phyloP scores from a whole-genome alignment of 2,329 filamentous ascomycete species.

The Nemania sp. region DNA sequence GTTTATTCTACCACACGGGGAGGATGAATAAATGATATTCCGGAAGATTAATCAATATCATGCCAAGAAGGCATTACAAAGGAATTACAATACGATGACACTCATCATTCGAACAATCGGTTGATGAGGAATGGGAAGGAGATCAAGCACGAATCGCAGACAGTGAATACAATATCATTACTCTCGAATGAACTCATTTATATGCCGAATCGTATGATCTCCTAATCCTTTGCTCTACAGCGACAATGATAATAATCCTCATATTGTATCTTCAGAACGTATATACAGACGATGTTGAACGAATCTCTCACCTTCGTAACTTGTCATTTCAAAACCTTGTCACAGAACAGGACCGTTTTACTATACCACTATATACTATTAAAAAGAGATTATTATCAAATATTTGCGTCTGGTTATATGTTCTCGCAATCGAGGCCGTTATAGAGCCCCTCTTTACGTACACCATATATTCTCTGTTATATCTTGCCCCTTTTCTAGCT shows the following conservation, averaged over 20 bases:
- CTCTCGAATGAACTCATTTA: constrained; percentile 4
- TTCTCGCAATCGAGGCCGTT: too few species aligned
- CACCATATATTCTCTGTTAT: background rate
- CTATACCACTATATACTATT: too few species aligned
- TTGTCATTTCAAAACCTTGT: background rate
- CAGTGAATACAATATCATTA: constrained; percentile 37
- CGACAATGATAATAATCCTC: background rate
- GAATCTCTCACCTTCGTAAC: background rate
- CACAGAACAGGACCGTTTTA: too few species aligned
- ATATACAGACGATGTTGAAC: constrained; percentile 8
- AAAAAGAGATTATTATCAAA: too few species aligned
- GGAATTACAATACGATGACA: constrained; percentile 70
- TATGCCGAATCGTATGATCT: constrained; percentile 5
- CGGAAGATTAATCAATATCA: constrained; percentile 42
- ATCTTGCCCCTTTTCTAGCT: background rate
- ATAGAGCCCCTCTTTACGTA: background rate
- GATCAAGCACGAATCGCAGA: constrained; percentile 54
- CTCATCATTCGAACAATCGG: constrained; percentile 75
- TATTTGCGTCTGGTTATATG: too few species aligned
- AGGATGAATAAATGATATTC: constrained; percentile 68
- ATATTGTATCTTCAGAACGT: background rate
- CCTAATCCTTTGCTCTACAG: background rate
- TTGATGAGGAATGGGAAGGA: constrained; percentile 53
- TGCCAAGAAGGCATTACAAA: constrained; percentile 68
- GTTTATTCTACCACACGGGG: constrained; percentile 64